Base-by-base conservation (phyloP, 176 grass and related monocot genomes). In the Raddia distichophylla region DNA sequence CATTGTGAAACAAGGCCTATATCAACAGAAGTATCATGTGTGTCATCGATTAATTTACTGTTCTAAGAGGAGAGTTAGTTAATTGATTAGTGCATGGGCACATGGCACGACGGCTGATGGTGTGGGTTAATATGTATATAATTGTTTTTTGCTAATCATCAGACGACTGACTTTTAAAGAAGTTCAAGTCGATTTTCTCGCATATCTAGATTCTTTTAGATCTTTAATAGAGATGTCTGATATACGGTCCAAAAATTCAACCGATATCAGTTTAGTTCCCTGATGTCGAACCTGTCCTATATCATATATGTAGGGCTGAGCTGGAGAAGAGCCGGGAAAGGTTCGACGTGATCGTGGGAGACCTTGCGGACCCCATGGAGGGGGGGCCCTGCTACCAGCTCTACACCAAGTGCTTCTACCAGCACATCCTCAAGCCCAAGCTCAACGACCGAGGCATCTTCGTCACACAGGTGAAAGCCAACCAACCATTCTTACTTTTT, bases 301-400 rank as follows among this genome's bases (percentile, higher is more conserved):
- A 27, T 27, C 1, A 27, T 48, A 10, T 17, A 53, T 78, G 10
- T 44, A 97, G 90, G 80, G 88, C 68, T 72, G 90, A 97, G 75
- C 74, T 97, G 51, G 93, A 97, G 56, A 91, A 89, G 80, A 89
- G 83, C 12, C 6, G 54, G 10, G 88, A 93, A 10, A 89, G 83
- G 76, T 97, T 82, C 46, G 93, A 97, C 48, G 83, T 93, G 11
- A 91, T 93, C 79, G 76, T 97, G 7, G 93, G 93, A 20, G 90
- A 97, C 65, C 79, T 97, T 53, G 82, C 88, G 18, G 93, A 97
- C 57, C 93, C 93, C 3, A 48, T 97, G 74, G 87, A 93, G 42
- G 93, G 88, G 67, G 93, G 93, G 1, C 93, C 93, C 10, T 97
- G 93, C 61, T 97, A 91, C 69, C 88, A 89, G 88, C 90, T 97